Evolutionary conservation across 1,284 basidiomycete species (phyloP).

Genomic region (Fomitopsis schrenkii): DNA sequence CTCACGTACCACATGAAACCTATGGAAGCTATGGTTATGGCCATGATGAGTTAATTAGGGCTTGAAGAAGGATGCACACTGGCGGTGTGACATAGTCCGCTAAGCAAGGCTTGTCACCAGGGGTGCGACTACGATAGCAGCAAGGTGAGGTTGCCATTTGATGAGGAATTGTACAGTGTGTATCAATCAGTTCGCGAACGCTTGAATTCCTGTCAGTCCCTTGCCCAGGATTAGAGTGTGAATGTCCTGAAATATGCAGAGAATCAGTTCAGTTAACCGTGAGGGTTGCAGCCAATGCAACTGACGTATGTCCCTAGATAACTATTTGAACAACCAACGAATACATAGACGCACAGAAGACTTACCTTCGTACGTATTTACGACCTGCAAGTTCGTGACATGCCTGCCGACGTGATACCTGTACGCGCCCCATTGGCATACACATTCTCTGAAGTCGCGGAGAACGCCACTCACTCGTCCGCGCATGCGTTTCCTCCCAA

Average conservation of each 20-base stretch:
- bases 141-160: too few relatives aligned
- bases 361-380: constrained; percentile 88
- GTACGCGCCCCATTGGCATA: background rate
- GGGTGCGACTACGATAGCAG: too few relatives aligned
- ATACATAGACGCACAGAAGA: constrained; percentile 6
- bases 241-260: constrained; percentile 53
- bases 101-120: too few relatives aligned
- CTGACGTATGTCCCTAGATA: constrained; percentile 47
- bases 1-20: too few relatives aligned
- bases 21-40: too few relatives aligned
- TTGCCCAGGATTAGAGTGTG: constrained; percentile 89
- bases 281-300: background rate
- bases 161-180: background rate
- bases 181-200: constrained; percentile 57
- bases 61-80: too few relatives aligned
- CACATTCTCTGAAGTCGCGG: background rate
- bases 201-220: constrained; percentile 83
- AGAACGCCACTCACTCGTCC: constrained; percentile 66
- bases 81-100: too few relatives aligned
- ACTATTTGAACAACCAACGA: constrained; percentile 5
- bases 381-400: constrained; percentile 88
- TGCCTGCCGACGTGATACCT: constrained; percentile 89
- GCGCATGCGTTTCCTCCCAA: constrained; percentile 88
- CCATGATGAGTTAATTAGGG: too few relatives aligned
- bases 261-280: background rate